Conservation (phyloP, 1,284 basidiomycete genomes). For the Caloboletus inedulis region DNA sequence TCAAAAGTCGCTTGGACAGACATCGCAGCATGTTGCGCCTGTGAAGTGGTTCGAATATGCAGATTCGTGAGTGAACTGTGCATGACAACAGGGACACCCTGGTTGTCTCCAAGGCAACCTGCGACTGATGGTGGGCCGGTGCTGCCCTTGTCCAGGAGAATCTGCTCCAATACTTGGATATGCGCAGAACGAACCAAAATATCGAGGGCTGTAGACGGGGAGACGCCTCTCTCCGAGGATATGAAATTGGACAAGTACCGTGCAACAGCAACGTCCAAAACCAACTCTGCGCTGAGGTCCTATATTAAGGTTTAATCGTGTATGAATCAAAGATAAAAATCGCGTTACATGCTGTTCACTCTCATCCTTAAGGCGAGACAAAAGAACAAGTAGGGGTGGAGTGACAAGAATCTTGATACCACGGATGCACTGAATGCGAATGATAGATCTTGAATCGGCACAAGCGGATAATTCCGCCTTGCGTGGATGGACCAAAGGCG, state of each 20-base stretch:
- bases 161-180: conserved; percentile 27
- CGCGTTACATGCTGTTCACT: conserved; percentile 40
- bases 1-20: conserved; percentile 13
- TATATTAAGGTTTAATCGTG: conserved; percentile 23
- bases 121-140: conserved; percentile 1
- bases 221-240: conserved; percentile 5
- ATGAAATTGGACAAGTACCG: conserved; percentile 36
- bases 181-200: conserved; percentile 25
- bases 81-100: conserved; percentile 20
- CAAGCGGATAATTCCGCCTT: conserved; percentile 1
- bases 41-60: conserved; percentile 13
- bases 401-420: conserved; percentile 41
- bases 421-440: conserved; percentile 32
- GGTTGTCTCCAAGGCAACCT: conserved; percentile 2
- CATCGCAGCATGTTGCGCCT: neutral
- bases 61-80: conserved; percentile 20
- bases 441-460: conserved; percentile 9
- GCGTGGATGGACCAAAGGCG: conserved; percentile 5
- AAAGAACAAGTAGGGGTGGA: conserved; percentile 43
- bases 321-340: neutral
- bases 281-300: conserved; percentile 44
- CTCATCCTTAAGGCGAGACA: conserved; percentile 41
- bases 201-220: conserved; percentile 19
- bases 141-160: conserved; percentile 13
- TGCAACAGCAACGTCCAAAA: conserved; percentile 46